Evolutionary conservation across 176 grass and related monocot species (phyloP).

Genomic region (Triticum urartu): DNA sequence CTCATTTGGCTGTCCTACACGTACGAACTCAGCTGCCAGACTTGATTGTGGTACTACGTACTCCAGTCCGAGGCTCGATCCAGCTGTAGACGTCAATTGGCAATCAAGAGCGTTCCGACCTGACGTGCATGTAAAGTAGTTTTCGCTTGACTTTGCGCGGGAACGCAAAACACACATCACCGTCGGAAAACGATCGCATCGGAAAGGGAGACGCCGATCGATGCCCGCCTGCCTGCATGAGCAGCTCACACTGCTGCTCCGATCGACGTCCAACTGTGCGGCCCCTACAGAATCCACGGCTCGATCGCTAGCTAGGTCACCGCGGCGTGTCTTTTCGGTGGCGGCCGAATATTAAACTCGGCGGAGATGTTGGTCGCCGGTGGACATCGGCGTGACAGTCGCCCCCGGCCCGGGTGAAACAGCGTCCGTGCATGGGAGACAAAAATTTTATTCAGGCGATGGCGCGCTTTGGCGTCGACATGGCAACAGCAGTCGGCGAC

Average conservation of each 20-base stretch:
- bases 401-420: neutral
- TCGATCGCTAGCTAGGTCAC: neutral
- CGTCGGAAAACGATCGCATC: neutral
- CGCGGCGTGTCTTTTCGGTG: neutral
- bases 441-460: slow-evolving; percentile 10
- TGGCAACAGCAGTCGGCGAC: neutral
- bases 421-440: neutral
- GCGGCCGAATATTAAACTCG: neutral
- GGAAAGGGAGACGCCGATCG: neutral
- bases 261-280: slow-evolving; percentile 20
- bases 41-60: neutral
- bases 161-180: neutral
- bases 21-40: neutral
- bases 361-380: slow-evolving; percentile 27
- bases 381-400: slow-evolving; percentile 17
- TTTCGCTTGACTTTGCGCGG: neutral
- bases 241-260: neutral
- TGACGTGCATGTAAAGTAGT: slow-evolving; percentile 8
- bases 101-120: neutral
- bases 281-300: neutral
- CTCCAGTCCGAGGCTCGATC: neutral
- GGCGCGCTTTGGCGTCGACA: slow-evolving; percentile 11
- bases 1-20: neutral
- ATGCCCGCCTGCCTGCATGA: neutral
- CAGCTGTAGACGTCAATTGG: neutral